A percentile compares a stretch with the other conserved stretches of the same genome.
These are phyloP conservation scores for Suhomyces bolitotheri DNA, from an alignment of 1,139 yeast species.

Conservation along the genomic window DNA sequence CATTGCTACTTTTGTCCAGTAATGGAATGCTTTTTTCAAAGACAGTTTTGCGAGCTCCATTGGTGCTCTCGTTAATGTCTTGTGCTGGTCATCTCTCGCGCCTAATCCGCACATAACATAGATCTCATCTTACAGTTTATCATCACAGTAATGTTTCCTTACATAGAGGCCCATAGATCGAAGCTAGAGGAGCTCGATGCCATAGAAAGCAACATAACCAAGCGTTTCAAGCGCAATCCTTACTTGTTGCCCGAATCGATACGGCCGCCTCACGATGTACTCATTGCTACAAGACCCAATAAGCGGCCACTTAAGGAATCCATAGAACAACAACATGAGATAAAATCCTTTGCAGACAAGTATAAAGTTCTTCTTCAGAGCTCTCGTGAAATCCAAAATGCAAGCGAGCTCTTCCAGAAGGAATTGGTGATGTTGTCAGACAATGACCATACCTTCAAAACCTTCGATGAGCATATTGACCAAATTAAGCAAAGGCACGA, in stretches of 20 bases:
- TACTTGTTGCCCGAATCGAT: constrained; percentile 14
- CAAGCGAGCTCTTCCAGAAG: constrained; percentile 21
- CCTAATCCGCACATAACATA: too few species aligned
- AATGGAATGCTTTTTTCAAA: too few species aligned
- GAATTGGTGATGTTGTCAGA: constrained; percentile 32
- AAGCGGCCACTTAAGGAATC: constrained; percentile 47
- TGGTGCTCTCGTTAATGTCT: too few species aligned
- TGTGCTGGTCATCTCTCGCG: too few species aligned
- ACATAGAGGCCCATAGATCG: constrained; percentile 39
- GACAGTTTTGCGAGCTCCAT: too few species aligned
- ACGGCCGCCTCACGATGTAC: constrained; percentile 5
- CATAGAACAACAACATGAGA: constrained; percentile 69
- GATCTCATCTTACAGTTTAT: too few species aligned
- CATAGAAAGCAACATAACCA: constrained; percentile 33
- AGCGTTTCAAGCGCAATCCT: constrained; percentile 36
- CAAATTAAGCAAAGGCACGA: constrained; percentile 33
- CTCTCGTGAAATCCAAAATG: constrained; percentile 4
- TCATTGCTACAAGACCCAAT: constrained; percentile 10
- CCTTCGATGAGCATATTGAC: constrained; percentile 45
- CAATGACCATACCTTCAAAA: constrained; percentile 29
- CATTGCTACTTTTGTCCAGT: too few species aligned
- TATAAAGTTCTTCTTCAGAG: constrained; percentile 34
- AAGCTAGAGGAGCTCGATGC: constrained; percentile 41
- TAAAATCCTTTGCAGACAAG: constrained; percentile 51
- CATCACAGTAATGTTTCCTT: constrained; percentile 38